Evolutionary conservation across 345 rosid genomes (phyloP).

Genomic region (Euphorbia lathyris): DNA sequence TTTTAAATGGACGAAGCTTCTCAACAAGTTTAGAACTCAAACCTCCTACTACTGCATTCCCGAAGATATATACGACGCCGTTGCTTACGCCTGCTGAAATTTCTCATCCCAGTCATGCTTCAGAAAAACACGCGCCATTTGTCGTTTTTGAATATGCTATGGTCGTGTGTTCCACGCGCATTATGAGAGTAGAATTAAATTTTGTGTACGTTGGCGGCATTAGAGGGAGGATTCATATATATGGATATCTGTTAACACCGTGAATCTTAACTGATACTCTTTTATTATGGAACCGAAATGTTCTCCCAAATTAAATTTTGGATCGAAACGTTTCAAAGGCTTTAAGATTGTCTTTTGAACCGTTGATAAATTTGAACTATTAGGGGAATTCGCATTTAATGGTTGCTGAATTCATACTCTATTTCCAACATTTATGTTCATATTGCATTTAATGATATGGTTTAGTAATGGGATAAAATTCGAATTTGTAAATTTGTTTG

Average conservation of each 20-base stretch:
- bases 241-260: background rate
- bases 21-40: background rate
- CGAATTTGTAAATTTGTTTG: too few relatives aligned
- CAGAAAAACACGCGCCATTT: slow-evolving; percentile 4
- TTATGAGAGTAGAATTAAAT: background rate
- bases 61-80: slow-evolving; percentile 11
- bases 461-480: too few relatives aligned
- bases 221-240: background rate
- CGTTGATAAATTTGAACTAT: background rate
- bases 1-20: background rate
- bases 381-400: background rate
- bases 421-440: too few relatives aligned
- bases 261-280: background rate
- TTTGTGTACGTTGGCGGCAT: background rate
- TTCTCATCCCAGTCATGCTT: background rate
- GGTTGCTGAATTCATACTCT: too few relatives aligned
- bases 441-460: too few relatives aligned
- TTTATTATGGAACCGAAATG: background rate
- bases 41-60: background rate
- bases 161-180: background rate
- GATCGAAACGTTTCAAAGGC: background rate
- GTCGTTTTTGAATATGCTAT: too few relatives aligned
- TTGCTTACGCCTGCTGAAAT: background rate
- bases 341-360: background rate
- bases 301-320: background rate